Conservation (phyloP, 192 early-diverging fungal genomes). For the Coemansia sp. region DNA sequence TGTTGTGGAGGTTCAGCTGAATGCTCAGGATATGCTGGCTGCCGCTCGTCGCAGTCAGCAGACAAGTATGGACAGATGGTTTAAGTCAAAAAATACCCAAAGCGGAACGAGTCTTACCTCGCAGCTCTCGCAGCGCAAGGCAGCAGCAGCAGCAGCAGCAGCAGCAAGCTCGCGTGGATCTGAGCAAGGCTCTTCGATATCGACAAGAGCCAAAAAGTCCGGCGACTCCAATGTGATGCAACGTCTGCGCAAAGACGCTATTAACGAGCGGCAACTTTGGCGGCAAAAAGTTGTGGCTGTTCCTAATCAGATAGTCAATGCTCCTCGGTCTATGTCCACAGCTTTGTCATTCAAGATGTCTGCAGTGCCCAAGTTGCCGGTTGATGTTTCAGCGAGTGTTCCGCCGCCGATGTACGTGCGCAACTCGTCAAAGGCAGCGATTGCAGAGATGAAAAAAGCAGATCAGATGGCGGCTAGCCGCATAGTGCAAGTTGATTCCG, state of each 20-base stretch:
- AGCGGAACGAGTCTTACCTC: slow-evolving; percentile 9
- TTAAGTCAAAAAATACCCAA: neutral
- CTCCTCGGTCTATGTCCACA: slow-evolving; percentile 35
- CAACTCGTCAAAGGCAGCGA: slow-evolving; percentile 22
- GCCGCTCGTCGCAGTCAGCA: slow-evolving; percentile 20
- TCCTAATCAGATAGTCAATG: slow-evolving; percentile 33
- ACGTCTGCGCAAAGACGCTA: slow-evolving; percentile 29
- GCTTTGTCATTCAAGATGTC: slow-evolving; percentile 18
- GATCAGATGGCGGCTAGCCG: neutral
- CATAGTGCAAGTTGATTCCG: neutral
- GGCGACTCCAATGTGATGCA: slow-evolving; percentile 5
- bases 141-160: neutral
- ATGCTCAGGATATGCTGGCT: slow-evolving; percentile 8
- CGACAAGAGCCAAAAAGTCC: slow-evolving; percentile 7
- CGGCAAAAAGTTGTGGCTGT: neutral
- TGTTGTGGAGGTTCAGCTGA: slow-evolving; percentile 15
- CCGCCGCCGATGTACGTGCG: slow-evolving; percentile 19
- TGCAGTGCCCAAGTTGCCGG: neutral
- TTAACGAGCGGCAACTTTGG: slow-evolving; percentile 13
- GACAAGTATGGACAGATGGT: slow-evolving; percentile 31
- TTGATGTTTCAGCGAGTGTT: neutral
- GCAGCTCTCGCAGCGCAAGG: neutral
- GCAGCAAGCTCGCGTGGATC: neutral
- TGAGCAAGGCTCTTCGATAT: neutral
- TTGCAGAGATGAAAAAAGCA: slow-evolving; percentile 18